phyloP scores from a whole-genome alignment of 108 stramenopile genomes.

The Fragilariopsis cylindrus region DNA sequence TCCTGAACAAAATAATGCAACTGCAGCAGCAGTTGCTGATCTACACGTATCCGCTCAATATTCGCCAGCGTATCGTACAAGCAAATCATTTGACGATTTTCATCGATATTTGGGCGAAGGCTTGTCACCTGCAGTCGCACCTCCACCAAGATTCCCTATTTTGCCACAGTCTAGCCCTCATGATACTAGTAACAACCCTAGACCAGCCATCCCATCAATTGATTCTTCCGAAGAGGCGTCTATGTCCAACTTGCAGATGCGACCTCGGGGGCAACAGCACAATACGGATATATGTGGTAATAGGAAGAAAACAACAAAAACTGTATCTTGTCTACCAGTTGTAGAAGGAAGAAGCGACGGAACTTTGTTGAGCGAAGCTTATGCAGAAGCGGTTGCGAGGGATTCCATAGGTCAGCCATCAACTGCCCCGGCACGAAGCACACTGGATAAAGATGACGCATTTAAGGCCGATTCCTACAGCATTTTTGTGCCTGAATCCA shows the following conservation, averaged over 20 bases:
- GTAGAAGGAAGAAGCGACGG: too few species aligned
- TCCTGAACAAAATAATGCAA: background rate
- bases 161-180: background rate
- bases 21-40: background rate
- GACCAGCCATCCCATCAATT: background rate
- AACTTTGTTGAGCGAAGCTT: conserved; percentile 1
- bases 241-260: conserved; percentile 5
- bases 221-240: background rate
- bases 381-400: conserved; percentile 9
- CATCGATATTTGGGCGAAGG: conserved; percentile 43
- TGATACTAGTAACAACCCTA: background rate
- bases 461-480: conserved; percentile 20
- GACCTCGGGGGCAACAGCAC: conserved; percentile 1
- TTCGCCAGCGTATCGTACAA: conserved; percentile 43
- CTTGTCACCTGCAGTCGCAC: conserved; percentile 9
- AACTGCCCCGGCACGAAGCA: too few species aligned
- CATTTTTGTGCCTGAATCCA: conserved; percentile 27
- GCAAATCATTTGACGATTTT: conserved; percentile 54
- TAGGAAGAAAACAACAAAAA: background rate
- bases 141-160: background rate
- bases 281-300: background rate
- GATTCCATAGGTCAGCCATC: background rate
- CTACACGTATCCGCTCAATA: conserved; percentile 13
- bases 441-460: too few species aligned
- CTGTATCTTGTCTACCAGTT: too few species aligned